These are phyloP conservation scores for Lactarius akahatsu DNA, from an alignment of 768 basidiomycete genomes.

Conservation along the genomic window DNA sequence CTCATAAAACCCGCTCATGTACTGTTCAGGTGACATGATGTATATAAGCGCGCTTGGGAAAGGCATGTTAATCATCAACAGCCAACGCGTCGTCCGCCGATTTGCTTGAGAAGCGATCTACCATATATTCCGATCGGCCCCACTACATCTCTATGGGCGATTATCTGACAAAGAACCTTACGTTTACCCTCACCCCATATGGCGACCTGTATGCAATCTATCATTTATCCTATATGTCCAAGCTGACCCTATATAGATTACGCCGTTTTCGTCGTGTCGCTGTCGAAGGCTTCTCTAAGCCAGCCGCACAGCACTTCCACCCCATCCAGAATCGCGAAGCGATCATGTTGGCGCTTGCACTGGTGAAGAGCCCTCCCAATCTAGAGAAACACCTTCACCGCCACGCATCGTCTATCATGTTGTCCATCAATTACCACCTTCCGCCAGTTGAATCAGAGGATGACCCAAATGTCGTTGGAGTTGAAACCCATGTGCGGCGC, in stretches of 20 bases:
- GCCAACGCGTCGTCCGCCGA: not conserved
- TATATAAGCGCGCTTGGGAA: not conserved
- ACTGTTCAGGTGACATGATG: not conserved
- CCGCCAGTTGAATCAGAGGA: not conserved
- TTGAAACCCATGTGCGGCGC: not conserved
- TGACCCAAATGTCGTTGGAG: not conserved
- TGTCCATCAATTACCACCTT: not conserved
- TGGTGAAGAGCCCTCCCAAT: not conserved
- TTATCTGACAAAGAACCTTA: not conserved
- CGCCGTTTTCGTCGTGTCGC: not conserved
- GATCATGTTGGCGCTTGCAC: not conserved
- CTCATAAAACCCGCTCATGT: not conserved
- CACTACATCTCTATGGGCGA: not conserved
- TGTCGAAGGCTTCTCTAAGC: not conserved
- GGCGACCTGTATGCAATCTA: not conserved
- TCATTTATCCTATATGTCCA: not conserved
- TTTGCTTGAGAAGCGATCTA: not conserved
- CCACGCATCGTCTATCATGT: not conserved
- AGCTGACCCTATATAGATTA: not conserved
- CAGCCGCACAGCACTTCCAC: not conserved
- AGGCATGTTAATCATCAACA: not conserved
- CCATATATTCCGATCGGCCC: not conserved
- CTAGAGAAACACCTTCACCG: not conserved
- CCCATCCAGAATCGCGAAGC: not conserved
- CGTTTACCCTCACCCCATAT: not conserved